Percentiles rank a stretch among this genome's conserved stretches.
Evolutionary conservation across 2,329 filamentous ascomycete species (phyloP).

Genomic region (Rhynchosporium agropyri): DNA sequence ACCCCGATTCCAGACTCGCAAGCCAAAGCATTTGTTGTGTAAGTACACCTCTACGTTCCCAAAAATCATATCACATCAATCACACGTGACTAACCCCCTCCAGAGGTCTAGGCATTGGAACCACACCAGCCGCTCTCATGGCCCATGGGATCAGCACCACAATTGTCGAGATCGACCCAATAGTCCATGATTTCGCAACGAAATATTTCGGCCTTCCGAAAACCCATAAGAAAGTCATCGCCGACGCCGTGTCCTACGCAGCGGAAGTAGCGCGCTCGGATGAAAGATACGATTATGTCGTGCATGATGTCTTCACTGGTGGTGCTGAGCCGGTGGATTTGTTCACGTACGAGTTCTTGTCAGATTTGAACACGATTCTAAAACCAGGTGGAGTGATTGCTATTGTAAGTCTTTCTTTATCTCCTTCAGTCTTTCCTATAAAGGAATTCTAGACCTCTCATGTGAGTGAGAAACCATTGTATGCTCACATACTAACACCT

Average conservation of each 20-base stretch:
- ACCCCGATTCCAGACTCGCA: constrained; percentile 60
- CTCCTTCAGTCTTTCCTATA: not conserved
- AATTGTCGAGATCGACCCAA: constrained; percentile 90
- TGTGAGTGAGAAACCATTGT: constrained; percentile 24
- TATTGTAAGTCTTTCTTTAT: constrained; percentile 61
- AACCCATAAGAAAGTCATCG: constrained; percentile 78
- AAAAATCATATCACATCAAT: not conserved
- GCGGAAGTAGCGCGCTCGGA: constrained; percentile 47
- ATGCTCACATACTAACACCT: not conserved
- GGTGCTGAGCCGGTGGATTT: constrained; percentile 87
- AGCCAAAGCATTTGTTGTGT: constrained; percentile 84
- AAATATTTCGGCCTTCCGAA: constrained; percentile 80
- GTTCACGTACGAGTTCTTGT: constrained; percentile 85
- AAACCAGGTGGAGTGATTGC: constrained; percentile 81
- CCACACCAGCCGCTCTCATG: constrained; percentile 83
- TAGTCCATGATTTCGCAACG: constrained; percentile 79
- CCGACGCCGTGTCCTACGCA: constrained; percentile 77
- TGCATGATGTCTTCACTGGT: constrained; percentile 97
- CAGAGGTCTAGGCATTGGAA: constrained; percentile 89
- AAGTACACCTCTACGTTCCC: constrained; percentile 44
- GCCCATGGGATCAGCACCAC: constrained; percentile 89
- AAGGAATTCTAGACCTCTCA: too few relatives aligned
- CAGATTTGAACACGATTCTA: constrained; percentile 69
- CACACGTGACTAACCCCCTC: constrained; percentile 32
- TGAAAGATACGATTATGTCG: constrained; percentile 80